Base-by-base conservation (phyloP, 768 basidiomycete species). In the Lentinula raphanica region DNA sequence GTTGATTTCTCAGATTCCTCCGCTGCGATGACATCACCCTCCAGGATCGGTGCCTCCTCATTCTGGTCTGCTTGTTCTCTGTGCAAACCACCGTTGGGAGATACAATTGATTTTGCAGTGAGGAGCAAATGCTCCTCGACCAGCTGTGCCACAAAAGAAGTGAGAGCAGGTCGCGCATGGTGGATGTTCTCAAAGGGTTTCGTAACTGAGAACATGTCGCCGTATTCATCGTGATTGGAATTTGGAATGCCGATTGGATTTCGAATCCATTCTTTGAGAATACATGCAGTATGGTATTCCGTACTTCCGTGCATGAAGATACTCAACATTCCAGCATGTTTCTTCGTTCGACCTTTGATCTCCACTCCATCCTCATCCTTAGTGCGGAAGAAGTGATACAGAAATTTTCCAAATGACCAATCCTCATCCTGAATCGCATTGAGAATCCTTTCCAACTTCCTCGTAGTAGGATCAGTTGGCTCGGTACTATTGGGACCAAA, bases 401-500 rank as follows among this genome's bases (percentile, higher is more conserved):
- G 51, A 21, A 63, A 46, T 13, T 63, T 51, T 5, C 32, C 44
- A 40, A 55, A 63, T 59, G 60, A 61, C 63, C 59, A 60, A 23
- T 17, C 40, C 21, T 42, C 40, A 42, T 23, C 17, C 21, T 17
- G 21, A n/a, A 42, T 42, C 40, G 19, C 40, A 3, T 42, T 42
- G n/a, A 42, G 40, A n/a, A 42, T 42, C 17, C 21, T 42, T 42
- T 42, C 40, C 40, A 42, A 2, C 9, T 42, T 42, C 32, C 32
- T 35, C 32, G 13, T 35, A 13, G 32, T 35, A 35, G 32, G 32
- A 35, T 35, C 32, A 35, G 32, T 35, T 35, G 32, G 32, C 32
- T 35, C 32, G 13, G 32, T 35, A 35, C 32, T 35, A 35, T 35
- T 35, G 32, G 32, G 32, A 13, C 32, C 32, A 35, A 35, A 35